Percentiles rank a stretch among this genome's conserved stretches.
Conservation (phyloP, 805 yeast genomes). For the Kuraishia capsulata region DNA sequence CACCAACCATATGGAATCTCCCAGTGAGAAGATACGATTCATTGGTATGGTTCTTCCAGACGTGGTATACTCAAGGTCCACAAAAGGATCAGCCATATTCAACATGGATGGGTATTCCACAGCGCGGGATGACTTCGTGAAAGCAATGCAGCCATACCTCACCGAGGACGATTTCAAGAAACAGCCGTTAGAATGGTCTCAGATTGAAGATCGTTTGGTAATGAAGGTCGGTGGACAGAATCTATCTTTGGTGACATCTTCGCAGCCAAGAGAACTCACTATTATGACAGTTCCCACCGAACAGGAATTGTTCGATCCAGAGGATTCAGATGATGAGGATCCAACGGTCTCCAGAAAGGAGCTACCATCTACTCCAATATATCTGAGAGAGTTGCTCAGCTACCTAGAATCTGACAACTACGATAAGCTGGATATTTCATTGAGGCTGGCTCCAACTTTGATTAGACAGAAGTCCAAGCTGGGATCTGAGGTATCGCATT, state of each 20-base stretch:
- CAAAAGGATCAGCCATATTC: slow-evolving; percentile 22
- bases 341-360: slow-evolving; percentile 29
- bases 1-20: slow-evolving; percentile 45
- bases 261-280: background rate
- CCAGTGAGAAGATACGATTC: slow-evolving; percentile 32
- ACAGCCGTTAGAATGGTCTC: background rate
- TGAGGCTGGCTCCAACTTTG: slow-evolving; percentile 45
- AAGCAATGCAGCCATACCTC: slow-evolving; percentile 3
- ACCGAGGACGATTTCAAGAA: background rate
- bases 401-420: slow-evolving; percentile 44
- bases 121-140: slow-evolving; percentile 7
- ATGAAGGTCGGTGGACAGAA: background rate
- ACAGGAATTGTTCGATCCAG: slow-evolving; percentile 18
- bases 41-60: slow-evolving; percentile 56
- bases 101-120: slow-evolving; percentile 13
- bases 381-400: slow-evolving; percentile 59
- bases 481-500: slow-evolving; percentile 52
- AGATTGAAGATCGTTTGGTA: too few relatives aligned
- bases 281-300: background rate
- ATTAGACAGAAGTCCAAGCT: slow-evolving; percentile 54
- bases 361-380: slow-evolving; percentile 44
- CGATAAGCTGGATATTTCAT: slow-evolving; percentile 40
- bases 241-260: background rate
- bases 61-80: slow-evolving; percentile 20
- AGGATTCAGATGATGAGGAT: slow-evolving; percentile 45